A percentile compares a stretch with the other conserved stretches of the same genome.
These are phyloP conservation scores for Calocybe gambosa DNA, from an alignment of 1,284 basidiomycete genomes.

Conservation along the genomic window DNA sequence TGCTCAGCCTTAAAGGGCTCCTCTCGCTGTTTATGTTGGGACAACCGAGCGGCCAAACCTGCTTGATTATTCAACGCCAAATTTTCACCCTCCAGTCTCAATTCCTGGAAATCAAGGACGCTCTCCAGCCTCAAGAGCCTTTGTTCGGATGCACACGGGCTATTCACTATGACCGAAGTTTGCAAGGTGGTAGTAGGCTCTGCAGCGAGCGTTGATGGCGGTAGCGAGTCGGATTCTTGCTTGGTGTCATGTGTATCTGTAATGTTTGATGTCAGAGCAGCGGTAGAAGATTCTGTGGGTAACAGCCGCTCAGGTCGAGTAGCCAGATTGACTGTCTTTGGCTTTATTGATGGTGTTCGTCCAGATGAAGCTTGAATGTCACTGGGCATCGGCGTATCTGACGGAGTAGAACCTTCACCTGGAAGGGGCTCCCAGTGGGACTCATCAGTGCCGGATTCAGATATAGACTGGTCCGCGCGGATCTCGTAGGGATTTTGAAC, in stretches of 20 bases:
- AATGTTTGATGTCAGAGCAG: not conserved
- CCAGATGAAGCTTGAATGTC: not conserved
- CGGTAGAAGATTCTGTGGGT: not conserved
- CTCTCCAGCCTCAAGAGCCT: not conserved
- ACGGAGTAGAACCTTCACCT: conserved; percentile 8
- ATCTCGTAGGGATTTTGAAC: conserved; percentile 26
- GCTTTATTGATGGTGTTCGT: not conserved
- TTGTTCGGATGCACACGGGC: not conserved
- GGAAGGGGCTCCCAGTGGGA: conserved; percentile 17
- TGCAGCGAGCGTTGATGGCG: not conserved
- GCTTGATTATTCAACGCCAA: not conserved
- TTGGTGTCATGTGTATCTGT: not conserved
- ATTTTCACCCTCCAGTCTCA: not conserved
- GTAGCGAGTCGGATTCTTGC: not conserved
- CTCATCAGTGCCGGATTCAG: conserved; percentile 8
- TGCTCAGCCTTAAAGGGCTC: not conserved
- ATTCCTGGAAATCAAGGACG: not conserved
- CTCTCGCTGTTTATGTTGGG: not conserved
- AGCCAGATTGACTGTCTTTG: not conserved
- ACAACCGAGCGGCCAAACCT: not conserved
- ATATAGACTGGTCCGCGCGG: not conserved
- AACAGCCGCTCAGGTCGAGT: not conserved
- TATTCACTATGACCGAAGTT: not conserved
- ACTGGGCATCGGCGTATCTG: conserved; percentile 13
- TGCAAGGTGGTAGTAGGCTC: not conserved